These are phyloP conservation scores for Rhizopogon roseolus DNA, from an alignment of 768 basidiomycete genomes.

Conservation along the genomic window DNA sequence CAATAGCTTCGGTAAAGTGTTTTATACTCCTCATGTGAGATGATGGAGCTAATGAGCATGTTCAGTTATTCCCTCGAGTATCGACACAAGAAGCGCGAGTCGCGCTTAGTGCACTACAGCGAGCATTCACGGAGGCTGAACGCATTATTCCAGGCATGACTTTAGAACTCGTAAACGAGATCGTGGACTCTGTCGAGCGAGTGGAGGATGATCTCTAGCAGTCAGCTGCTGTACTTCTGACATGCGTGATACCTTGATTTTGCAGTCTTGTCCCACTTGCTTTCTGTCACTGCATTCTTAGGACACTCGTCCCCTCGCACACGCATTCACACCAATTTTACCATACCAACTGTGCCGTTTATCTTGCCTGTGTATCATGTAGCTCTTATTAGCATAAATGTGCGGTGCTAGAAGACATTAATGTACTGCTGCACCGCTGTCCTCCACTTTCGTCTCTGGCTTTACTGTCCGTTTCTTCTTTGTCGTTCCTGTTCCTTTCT, in stretches of 20 bases:
- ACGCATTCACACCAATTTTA: slow-evolving; percentile 11
- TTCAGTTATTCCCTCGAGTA: slow-evolving; percentile 55
- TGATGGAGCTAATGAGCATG: background rate
- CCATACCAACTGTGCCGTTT: slow-evolving; percentile 10
- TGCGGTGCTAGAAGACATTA: background rate
- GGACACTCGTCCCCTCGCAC: slow-evolving; percentile 8
- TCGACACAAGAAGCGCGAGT: slow-evolving; percentile 89
- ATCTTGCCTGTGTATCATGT: slow-evolving; percentile 21
- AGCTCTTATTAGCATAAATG: slow-evolving; percentile 11
- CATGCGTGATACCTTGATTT: slow-evolving; percentile 9
- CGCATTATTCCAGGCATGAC: slow-evolving; percentile 93
- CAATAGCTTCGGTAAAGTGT: slow-evolving; percentile 82
- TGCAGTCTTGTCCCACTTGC: slow-evolving; percentile 12
- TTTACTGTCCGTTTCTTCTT: slow-evolving; percentile 65
- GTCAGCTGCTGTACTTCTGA: slow-evolving; percentile 28
- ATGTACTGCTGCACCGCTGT: background rate
- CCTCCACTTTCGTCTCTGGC: slow-evolving; percentile 6
- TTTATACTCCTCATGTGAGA: background rate
- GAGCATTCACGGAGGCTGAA: slow-evolving; percentile 94
- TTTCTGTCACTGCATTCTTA: slow-evolving; percentile 9
- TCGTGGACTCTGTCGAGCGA: slow-evolving; percentile 88
- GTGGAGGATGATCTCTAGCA: slow-evolving; percentile 63
- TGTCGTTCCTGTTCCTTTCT: slow-evolving; percentile 41
- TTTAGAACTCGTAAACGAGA: slow-evolving; percentile 88
- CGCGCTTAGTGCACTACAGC: slow-evolving; percentile 78